Conservation (phyloP, 2,329 filamentous ascomycete genomes). For the Onygenales sp. region DNA sequence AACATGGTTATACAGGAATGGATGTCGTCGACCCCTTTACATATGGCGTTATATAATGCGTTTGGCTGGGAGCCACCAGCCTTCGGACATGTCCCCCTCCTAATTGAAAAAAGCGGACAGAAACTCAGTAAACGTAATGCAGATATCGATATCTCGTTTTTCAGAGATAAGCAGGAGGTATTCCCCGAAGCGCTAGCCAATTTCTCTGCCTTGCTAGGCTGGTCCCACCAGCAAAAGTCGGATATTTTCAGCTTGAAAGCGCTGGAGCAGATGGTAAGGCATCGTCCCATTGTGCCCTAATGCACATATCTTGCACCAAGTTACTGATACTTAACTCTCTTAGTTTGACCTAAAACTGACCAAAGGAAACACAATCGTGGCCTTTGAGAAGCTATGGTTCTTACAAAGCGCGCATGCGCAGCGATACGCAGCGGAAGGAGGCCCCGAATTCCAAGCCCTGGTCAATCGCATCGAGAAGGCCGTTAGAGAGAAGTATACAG, state of each 20-base stretch:
- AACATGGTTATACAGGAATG: conserved; percentile 55
- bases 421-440: conserved; percentile 36
- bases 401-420: conserved; percentile 65
- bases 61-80: conserved; percentile 63
- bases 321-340: neutral
- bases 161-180: conserved; percentile 47
- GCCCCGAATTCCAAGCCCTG: conserved; percentile 32
- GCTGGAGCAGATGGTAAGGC: conserved; percentile 56
- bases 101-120: conserved; percentile 57
- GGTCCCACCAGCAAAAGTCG: conserved; percentile 60
- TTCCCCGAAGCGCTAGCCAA: conserved; percentile 61
- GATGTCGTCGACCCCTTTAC: conserved; percentile 85
- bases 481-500: conserved; percentile 16
- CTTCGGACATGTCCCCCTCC: conserved; percentile 74
- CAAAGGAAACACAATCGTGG: conserved; percentile 77
- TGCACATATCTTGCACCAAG: neutral
- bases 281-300: neutral
- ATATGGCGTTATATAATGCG: conserved; percentile 63
- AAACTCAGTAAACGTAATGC: conserved; percentile 84
- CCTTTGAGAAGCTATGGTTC: conserved; percentile 68
- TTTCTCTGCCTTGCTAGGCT: conserved; percentile 77
- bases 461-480: conserved; percentile 24
- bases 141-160: conserved; percentile 51
- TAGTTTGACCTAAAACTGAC: conserved; percentile 83
- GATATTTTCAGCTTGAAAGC: conserved; percentile 64